Percentiles rank a stretch among this genome's conserved stretches.
Evolutionary conservation across 805 yeast genomes (phyloP).

Genomic region (Metschnikowia amazonensis): DNA sequence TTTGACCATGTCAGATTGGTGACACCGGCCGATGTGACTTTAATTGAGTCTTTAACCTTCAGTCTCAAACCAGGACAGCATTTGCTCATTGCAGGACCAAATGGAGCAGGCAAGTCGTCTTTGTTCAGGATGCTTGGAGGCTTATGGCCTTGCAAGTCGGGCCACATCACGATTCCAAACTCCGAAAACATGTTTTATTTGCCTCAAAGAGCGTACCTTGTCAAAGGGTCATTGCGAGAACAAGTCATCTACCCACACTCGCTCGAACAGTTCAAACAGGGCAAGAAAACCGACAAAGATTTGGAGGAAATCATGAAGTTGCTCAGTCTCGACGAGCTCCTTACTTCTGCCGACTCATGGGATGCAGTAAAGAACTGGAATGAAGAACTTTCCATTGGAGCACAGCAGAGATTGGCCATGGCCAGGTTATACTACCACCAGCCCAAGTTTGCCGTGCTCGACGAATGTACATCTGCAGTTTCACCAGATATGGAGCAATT

Average conservation of each 20-base stretch:
- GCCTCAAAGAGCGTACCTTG: conserved; percentile 88
- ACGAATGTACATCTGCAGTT: conserved; percentile 94
- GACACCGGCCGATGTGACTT: conserved; percentile 77
- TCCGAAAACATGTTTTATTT: conserved; percentile 72
- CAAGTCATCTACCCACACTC: conserved; percentile 88
- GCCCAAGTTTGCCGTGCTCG: conserved; percentile 91
- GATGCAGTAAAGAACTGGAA: conserved; percentile 77
- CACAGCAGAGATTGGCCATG: conserved; percentile 90
- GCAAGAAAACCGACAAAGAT: conserved; percentile 44
- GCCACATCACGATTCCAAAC: conserved; percentile 59
- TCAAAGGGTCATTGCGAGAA: conserved; percentile 75
- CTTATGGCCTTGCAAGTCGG: conserved; percentile 76
- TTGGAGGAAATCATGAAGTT: conserved; percentile 51
- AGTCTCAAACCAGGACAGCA: conserved; percentile 78
- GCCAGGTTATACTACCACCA: conserved; percentile 86
- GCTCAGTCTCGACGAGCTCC: conserved; percentile 57
- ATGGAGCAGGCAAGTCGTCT: conserved; percentile 95
- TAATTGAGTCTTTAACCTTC: conserved; percentile 65
- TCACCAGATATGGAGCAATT: conserved; percentile 86
- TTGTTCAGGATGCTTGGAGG: conserved; percentile 89
- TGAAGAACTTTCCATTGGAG: conserved; percentile 84
- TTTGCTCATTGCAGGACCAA: conserved; percentile 87
- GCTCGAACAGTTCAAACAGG: conserved; percentile 47
- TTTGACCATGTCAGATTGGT: conserved; percentile 75
- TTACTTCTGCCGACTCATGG: conserved; percentile 40